Percentiles rank a stretch among this genome's conserved stretches.
These are phyloP conservation scores for Quercus aquifolioides DNA, from an alignment of 306 rosid species.

Conservation along the genomic window DNA sequence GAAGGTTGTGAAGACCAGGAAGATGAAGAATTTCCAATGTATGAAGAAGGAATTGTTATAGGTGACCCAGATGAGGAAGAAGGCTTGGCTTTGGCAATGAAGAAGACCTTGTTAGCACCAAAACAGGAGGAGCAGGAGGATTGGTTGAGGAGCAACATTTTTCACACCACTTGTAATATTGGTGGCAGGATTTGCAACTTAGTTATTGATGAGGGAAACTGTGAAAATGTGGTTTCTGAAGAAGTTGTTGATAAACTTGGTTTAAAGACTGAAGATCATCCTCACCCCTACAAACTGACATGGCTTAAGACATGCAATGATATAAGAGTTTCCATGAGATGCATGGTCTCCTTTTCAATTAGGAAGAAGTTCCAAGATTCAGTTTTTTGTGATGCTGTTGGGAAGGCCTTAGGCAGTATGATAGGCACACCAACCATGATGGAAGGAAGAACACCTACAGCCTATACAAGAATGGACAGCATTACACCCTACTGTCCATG, in stretches of 20 bases:
- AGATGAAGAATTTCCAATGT: too few species aligned
- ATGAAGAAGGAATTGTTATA: too few species aligned
- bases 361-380: background rate
- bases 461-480: too few species aligned
- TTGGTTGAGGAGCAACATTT: too few species aligned
- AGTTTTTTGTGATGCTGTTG: too few species aligned
- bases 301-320: background rate
- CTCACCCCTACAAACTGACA: background rate
- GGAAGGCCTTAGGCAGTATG: too few species aligned
- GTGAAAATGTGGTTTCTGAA: background rate
- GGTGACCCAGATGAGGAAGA: too few species aligned
- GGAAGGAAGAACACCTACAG: too few species aligned
- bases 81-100: too few species aligned
- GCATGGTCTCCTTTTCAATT: background rate
- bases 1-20: too few species aligned
- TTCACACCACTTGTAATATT: background rate
- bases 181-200: background rate
- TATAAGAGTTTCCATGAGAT: background rate
- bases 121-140: background rate
- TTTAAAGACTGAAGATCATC: background rate
- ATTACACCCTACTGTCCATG: too few species aligned
- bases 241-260: background rate
- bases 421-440: too few species aligned
- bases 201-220: background rate
- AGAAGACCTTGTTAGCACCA: background rate